phyloP scores from a whole-genome alignment of 106 monocot species.

The Platanthera zijinensis region DNA sequence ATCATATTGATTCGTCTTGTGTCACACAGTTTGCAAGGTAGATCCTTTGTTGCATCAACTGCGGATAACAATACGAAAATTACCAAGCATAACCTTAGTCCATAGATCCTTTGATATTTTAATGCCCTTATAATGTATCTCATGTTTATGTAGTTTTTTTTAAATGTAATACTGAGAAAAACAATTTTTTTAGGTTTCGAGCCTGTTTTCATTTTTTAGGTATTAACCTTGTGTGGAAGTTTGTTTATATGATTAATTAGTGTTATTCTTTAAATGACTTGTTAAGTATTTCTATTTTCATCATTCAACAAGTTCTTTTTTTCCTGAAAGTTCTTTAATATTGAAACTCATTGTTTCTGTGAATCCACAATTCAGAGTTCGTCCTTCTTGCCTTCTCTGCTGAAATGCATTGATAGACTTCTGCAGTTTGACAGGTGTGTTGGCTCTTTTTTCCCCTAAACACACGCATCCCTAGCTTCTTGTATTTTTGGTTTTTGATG shows the following conservation, averaged over 20 bases:
- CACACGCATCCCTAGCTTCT: not conserved
- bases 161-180: no score
- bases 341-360: not conserved
- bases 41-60: no score
- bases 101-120: no score
- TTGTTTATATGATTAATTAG: not conserved
- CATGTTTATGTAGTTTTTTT: no score
- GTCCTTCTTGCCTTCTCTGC: constrained; percentile 58
- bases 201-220: not conserved
- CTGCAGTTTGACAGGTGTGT: constrained; percentile 90
- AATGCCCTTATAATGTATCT: no score
- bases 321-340: not conserved
- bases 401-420: constrained; percentile 82
- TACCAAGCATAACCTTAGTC: no score
- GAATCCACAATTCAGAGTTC: constrained; percentile 34
- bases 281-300: not conserved
- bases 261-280: not conserved
- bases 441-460: not conserved
- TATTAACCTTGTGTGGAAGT: not conserved
- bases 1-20: no score
- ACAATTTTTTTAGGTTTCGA: not conserved
- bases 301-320: not conserved
- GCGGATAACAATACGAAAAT: no score
- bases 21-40: no score
- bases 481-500: not conserved